These are phyloP conservation scores for Phytophthora aleatoria DNA, from an alignment of 352 stramenopile genomes.

Conservation along the genomic window DNA sequence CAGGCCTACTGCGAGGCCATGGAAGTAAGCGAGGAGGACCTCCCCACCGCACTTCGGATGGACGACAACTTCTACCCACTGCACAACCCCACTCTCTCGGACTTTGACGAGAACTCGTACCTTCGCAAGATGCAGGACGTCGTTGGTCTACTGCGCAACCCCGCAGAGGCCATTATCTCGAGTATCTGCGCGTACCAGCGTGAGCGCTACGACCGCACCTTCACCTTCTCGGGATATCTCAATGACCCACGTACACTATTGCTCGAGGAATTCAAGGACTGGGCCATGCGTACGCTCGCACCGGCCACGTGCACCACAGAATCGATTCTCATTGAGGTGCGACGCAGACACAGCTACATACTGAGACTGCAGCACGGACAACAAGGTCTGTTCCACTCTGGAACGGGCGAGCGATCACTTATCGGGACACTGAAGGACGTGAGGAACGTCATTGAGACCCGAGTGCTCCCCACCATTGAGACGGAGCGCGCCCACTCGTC, in stretches of 20 bases:
- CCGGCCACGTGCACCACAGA: constrained; percentile 79
- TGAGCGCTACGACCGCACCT: constrained; percentile 77
- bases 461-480: constrained; percentile 80
- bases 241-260: constrained; percentile 83
- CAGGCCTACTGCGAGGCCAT: constrained; percentile 88
- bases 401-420: constrained; percentile 73
- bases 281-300: constrained; percentile 81
- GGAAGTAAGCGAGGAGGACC: constrained; percentile 81
- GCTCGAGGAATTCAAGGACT: constrained; percentile 89
- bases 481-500: constrained; percentile 83
- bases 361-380: constrained; percentile 80
- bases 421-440: constrained; percentile 85
- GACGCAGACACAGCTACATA: constrained; percentile 76
- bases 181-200: constrained; percentile 86
- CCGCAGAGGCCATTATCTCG: constrained; percentile 85
- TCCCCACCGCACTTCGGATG: constrained; percentile 85
- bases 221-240: constrained; percentile 79
- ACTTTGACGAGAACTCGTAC: constrained; percentile 90
- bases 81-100: constrained; percentile 73
- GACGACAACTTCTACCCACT: constrained; percentile 83
- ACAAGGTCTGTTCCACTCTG: constrained; percentile 81
- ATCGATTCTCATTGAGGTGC: constrained; percentile 76
- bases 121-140: constrained; percentile 90
- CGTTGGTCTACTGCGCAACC: constrained; percentile 77
- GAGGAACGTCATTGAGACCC: constrained; percentile 76